A percentile compares a stretch with the other conserved stretches of the same genome.
phyloP scores from a whole-genome alignment of 192 early-diverging fungal genomes.

The Paraglomus brasilianum region DNA sequence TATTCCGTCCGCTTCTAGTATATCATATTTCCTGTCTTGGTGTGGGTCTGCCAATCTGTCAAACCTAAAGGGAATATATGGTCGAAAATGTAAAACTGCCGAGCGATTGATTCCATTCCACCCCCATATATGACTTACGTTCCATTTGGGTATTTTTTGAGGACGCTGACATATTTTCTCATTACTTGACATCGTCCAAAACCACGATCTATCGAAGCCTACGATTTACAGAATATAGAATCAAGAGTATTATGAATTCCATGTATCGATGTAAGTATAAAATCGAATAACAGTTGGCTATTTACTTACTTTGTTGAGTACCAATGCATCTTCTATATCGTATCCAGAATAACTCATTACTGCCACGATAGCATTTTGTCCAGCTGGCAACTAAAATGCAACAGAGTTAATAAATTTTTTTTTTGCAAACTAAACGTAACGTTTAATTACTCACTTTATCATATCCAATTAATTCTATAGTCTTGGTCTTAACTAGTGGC shows the following conservation, averaged over 20 bases:
- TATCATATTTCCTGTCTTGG: constrained; percentile 57
- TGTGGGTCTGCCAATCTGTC: constrained; percentile 73
- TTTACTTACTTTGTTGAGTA: constrained; percentile 77
- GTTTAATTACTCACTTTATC: constrained; percentile 72
- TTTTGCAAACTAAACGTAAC: constrained; percentile 1
- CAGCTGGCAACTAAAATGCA: constrained; percentile 60
- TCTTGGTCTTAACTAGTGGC: constrained; percentile 97
- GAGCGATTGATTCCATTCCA: not conserved
- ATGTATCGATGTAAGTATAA: too few relatives aligned
- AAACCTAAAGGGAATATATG: constrained; percentile 39
- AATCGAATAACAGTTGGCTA: too few relatives aligned
- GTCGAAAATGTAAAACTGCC: not conserved
- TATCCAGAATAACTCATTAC: constrained; percentile 98
- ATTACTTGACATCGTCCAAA: constrained; percentile 95
- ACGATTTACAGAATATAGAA: not conserved
- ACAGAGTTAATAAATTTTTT: not conserved
- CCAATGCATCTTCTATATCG: constrained; percentile 98
- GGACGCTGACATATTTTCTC: constrained; percentile 82
- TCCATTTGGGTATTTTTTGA: constrained; percentile 88
- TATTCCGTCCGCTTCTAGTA: constrained; percentile 88
- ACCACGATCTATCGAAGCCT: constrained; percentile 87
- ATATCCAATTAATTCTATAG: constrained; percentile 96
- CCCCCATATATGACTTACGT: constrained; percentile 50
- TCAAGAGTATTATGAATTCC: too few relatives aligned
- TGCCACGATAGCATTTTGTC: constrained; percentile 89